phyloP scores from a whole-genome alignment of 2,329 filamentous ascomycete genomes.

The Colletotrichum simmondsii region DNA sequence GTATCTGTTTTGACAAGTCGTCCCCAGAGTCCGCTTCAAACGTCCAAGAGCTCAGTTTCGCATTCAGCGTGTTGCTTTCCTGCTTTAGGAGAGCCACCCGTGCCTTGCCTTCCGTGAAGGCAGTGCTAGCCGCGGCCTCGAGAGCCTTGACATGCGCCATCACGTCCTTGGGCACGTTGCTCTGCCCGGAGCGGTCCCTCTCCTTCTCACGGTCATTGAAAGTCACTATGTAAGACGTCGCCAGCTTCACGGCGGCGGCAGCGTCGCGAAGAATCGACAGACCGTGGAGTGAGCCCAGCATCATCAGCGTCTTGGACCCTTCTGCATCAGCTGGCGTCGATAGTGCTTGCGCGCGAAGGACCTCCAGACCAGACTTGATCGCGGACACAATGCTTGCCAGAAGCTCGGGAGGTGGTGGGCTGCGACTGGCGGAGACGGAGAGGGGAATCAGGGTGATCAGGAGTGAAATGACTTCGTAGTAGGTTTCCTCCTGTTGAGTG shows the following conservation, averaged over 20 bases:
- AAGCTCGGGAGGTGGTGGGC: constrained; percentile 9
- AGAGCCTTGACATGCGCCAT: constrained; percentile 47
- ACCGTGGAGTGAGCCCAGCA: constrained; percentile 48
- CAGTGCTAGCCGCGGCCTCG: constrained; percentile 41
- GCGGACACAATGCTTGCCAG: constrained; percentile 23
- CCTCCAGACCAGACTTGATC: constrained; percentile 41
- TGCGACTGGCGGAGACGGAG: constrained; percentile 5
- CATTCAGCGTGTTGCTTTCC: constrained; percentile 42
- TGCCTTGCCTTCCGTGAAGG: constrained; percentile 46
- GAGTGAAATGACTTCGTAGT: constrained; percentile 55
- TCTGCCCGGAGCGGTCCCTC: constrained; percentile 51
- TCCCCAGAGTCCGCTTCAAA: constrained; percentile 32
- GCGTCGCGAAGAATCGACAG: constrained; percentile 52
- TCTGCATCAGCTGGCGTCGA: constrained; percentile 20
- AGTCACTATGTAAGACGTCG: constrained; percentile 46
- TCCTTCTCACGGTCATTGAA: constrained; percentile 53
- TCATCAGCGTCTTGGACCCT: constrained; percentile 32
- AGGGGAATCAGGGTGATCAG: constrained; percentile 50
- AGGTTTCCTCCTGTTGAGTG: constrained; percentile 54
- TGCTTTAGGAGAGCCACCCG: constrained; percentile 43
- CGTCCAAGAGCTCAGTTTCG: constrained; percentile 41
- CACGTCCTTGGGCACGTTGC: constrained; percentile 50
- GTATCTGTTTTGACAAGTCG: constrained; percentile 23
- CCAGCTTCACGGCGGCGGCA: constrained; percentile 44
- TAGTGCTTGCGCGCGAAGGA: constrained; percentile 35